These are phyloP conservation scores for Rhizopogon sp. DNA, from an alignment of 768 basidiomycete genomes.

Conservation along the genomic window DNA sequence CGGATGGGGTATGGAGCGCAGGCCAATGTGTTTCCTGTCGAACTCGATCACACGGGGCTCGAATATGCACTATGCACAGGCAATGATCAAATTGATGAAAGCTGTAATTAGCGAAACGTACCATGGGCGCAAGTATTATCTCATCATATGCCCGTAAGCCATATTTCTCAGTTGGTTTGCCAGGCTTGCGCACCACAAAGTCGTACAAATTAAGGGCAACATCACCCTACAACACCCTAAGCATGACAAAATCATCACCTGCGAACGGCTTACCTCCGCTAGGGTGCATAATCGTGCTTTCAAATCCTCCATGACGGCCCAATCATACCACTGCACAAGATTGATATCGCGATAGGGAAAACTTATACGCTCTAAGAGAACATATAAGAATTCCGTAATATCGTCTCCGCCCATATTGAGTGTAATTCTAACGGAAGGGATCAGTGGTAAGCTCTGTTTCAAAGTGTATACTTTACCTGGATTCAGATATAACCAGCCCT, in stretches of 20 bases:
- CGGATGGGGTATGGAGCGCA: constrained; percentile 42
- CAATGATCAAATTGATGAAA: neutral
- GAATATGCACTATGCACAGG: constrained; percentile 67
- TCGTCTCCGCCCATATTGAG: constrained; percentile 93
- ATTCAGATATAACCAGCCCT: constrained; percentile 82
- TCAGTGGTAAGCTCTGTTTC: constrained; percentile 1
- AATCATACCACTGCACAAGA: constrained; percentile 75
- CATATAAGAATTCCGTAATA: constrained; percentile 84
- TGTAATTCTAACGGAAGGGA: constrained; percentile 47
- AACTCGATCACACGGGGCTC: constrained; percentile 93
- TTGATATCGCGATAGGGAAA: constrained; percentile 89
- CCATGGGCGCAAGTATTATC: constrained; percentile 92
- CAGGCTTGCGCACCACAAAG: constrained; percentile 78
- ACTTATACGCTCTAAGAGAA: constrained; percentile 69
- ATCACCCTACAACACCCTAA: constrained; percentile 52
- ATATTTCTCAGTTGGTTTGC: constrained; percentile 78
- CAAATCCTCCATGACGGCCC: constrained; percentile 88
- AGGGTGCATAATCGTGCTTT: constrained; percentile 83
- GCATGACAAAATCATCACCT: constrained; percentile 2
- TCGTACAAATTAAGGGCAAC: constrained; percentile 90
- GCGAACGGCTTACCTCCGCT: constrained; percentile 60
- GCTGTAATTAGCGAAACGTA: constrained; percentile 28
- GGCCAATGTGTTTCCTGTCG: constrained; percentile 59
- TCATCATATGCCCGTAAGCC: constrained; percentile 92
- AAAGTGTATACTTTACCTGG: constrained; percentile 52